These are phyloP conservation scores for Neoscytalidium dimidiatum DNA, from an alignment of 2,329 filamentous ascomycete species.

Conservation along the genomic window DNA sequence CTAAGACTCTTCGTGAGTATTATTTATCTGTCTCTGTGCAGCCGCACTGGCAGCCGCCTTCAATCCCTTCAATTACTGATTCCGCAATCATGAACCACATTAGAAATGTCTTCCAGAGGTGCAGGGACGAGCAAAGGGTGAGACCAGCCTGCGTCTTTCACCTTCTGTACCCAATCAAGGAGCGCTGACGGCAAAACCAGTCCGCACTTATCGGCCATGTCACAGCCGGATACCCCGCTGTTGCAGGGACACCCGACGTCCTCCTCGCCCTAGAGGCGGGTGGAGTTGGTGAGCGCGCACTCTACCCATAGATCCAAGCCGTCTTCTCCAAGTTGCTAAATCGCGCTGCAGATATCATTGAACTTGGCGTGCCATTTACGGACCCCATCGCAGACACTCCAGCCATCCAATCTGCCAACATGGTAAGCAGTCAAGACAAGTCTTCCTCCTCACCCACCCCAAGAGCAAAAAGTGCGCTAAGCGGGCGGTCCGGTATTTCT, in stretches of 20 bases:
- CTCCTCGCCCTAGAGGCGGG: constrained; percentile 82
- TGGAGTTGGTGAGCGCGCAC: constrained; percentile 68
- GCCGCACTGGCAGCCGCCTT: neutral
- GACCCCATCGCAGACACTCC: constrained; percentile 98
- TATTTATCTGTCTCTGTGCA: neutral
- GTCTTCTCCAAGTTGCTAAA: neutral
- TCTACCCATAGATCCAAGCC: constrained; percentile 11
- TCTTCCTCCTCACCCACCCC: constrained; percentile 28
- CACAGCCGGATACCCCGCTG: constrained; percentile 85
- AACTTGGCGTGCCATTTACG: constrained; percentile 94
- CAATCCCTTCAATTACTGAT: neutral
- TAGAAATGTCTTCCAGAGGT: neutral
- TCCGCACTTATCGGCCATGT: constrained; percentile 91
- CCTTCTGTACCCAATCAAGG: neutral
- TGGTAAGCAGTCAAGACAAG: constrained; percentile 50
- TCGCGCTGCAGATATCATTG: constrained; percentile 74
- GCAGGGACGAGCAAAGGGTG: neutral
- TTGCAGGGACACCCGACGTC: constrained; percentile 77
- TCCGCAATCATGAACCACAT: constrained; percentile 9
- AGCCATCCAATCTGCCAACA: constrained; percentile 86
- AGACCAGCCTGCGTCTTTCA: neutral
- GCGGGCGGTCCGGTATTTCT: neutral
- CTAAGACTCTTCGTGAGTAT: neutral
- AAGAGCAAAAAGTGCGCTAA: neutral
- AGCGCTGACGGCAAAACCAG: neutral